A percentile compares a stretch with the other conserved stretches of the same genome.
Conservation (phyloP, 1,284 basidiomycete genomes). For the Sanghuangporus weigelae region DNA sequence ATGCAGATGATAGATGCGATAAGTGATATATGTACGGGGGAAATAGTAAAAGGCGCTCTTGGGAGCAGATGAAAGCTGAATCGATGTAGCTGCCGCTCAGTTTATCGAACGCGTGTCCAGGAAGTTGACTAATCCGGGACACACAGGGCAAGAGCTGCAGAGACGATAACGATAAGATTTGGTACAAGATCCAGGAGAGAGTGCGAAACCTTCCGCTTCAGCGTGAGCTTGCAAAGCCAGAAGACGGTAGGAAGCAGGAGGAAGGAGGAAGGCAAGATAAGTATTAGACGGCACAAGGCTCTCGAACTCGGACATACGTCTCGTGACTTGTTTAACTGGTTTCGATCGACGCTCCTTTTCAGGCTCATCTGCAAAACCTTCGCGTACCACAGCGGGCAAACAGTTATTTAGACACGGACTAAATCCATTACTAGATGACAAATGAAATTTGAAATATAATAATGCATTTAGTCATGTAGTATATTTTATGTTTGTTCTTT, state of each 20-base stretch:
- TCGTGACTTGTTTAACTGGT: neutral
- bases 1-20: neutral
- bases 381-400: too few species aligned
- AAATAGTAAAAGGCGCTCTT: neutral
- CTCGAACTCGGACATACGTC: neutral
- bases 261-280: neutral
- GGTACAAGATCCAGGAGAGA: neutral
- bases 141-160: neutral
- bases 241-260: neutral
- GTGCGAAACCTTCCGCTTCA: neutral
- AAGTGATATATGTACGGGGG: neutral
- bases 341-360: neutral
- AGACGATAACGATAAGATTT: neutral
- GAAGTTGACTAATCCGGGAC: slow-evolving; percentile 6
- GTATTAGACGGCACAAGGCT: neutral
- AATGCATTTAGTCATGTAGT: too few species aligned
- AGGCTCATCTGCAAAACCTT: neutral
- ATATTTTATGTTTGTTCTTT: too few species aligned
- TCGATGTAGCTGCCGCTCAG: neutral
- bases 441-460: too few species aligned
- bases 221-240: neutral
- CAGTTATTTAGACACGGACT: too few species aligned
- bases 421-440: too few species aligned
- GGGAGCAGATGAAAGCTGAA: neutral
- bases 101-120: neutral